Evolutionary conservation across 139 green algal species (phyloP).

Genomic region (Auxenochlorella pyrenoidosa): DNA sequence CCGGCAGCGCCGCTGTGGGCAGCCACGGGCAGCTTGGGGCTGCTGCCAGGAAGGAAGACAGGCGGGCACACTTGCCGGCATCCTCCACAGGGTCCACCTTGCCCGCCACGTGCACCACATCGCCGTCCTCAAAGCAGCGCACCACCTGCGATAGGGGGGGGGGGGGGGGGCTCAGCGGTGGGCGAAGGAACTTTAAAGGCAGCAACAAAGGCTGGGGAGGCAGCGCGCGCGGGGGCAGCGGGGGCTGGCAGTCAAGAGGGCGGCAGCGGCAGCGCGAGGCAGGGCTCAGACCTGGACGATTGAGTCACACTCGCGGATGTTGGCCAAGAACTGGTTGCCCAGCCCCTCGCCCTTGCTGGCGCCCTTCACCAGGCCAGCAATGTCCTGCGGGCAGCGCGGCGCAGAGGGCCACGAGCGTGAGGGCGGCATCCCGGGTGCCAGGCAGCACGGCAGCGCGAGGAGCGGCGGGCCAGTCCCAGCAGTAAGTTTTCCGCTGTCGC

Average conservation of each 20-base stretch:
- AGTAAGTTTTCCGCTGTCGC: too few species aligned
- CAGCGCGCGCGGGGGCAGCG: too few species aligned
- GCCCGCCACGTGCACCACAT: constrained; percentile 95
- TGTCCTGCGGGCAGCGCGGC: constrained; percentile 5
- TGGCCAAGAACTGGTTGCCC: constrained; percentile 98
- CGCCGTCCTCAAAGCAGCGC: constrained; percentile 95
- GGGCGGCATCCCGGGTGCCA: too few species aligned
- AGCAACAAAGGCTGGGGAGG: not conserved
- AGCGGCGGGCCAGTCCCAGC: too few species aligned
- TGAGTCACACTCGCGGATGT: constrained; percentile 95
- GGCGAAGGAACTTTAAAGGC: not conserved
- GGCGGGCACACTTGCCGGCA: constrained; percentile 3
- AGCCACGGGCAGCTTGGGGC: too few species aligned
- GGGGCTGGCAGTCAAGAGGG: too few species aligned
- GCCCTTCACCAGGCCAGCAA: constrained; percentile 84
- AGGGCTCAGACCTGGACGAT: constrained; percentile 86
- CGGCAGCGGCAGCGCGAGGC: too few species aligned
- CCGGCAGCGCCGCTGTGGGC: too few species aligned
- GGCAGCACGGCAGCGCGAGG: too few species aligned
- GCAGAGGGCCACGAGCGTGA: too few species aligned
- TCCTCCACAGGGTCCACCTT: constrained; percentile 65
- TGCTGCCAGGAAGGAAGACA: too few species aligned
- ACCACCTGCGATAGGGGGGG: constrained; percentile 80
- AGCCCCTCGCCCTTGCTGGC: constrained; percentile 92
- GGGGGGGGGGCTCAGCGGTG: not conserved